These are phyloP conservation scores for Scedosporium minutisporum DNA, from an alignment of 2,329 filamentous ascomycete genomes.

Conservation along the genomic window DNA sequence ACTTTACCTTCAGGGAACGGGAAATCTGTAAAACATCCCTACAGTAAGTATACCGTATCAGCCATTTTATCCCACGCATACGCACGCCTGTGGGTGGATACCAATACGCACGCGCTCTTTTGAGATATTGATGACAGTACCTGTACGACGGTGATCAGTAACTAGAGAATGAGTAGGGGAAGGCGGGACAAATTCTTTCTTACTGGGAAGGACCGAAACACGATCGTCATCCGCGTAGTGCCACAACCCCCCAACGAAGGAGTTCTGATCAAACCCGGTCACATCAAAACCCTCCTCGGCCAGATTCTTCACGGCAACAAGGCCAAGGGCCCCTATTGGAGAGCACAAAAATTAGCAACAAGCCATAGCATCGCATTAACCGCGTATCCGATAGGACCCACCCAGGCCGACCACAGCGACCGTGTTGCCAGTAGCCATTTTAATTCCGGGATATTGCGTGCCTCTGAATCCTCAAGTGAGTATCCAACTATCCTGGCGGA, in stretches of 20 bases:
- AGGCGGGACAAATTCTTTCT: constrained; percentile 11
- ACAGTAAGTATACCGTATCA: neutral
- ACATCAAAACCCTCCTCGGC: constrained; percentile 34
- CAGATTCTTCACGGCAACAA: constrained; percentile 31
- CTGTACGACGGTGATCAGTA: constrained; percentile 8
- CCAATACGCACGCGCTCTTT: constrained; percentile 17
- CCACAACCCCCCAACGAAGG: constrained; percentile 33
- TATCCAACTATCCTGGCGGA: too few relatives aligned
- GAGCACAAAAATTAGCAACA: neutral
- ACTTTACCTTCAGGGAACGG: constrained; percentile 17
- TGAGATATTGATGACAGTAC: constrained; percentile 21
- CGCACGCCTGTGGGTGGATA: neutral
- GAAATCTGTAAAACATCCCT: constrained; percentile 26
- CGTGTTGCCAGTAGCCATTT: too few relatives aligned
- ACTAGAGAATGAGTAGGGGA: neutral
- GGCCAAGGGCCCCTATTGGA: constrained; percentile 23
- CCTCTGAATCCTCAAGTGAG: too few relatives aligned
- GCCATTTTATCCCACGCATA: too few relatives aligned
- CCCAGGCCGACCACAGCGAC: too few relatives aligned
- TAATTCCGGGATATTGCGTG: too few relatives aligned
- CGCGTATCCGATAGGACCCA: too few relatives aligned
- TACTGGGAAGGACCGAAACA: constrained; percentile 26
- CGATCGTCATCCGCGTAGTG: constrained; percentile 27
- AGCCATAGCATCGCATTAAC: too few relatives aligned
- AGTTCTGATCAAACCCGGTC: constrained; percentile 31